A percentile compares a stretch with the other conserved stretches of the same genome.
phyloP scores from a whole-genome alignment of 192 early-diverging fungal genomes.

The Coemansia sp. region DNA sequence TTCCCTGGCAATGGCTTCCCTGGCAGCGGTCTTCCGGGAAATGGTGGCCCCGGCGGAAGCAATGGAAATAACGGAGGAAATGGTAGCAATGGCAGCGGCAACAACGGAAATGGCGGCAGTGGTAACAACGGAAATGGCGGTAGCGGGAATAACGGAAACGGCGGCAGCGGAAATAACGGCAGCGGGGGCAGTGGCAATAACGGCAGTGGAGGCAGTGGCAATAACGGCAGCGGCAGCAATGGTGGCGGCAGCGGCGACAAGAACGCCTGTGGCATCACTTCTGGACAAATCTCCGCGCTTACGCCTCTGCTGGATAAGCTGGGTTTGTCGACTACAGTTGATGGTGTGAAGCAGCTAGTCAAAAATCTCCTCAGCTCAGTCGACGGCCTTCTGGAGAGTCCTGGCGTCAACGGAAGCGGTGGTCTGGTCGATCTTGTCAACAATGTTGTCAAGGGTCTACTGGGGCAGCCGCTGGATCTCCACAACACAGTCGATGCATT shows the following conservation, averaged over 20 bases:
- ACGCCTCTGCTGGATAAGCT: conserved; percentile 49
- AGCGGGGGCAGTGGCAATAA: neutral
- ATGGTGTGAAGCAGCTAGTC: conserved; percentile 49
- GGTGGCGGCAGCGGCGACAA: conserved; percentile 8
- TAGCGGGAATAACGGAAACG: neutral
- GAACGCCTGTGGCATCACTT: conserved; percentile 41
- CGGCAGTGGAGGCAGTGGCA: conserved; percentile 5
- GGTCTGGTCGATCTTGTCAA: conserved; percentile 35
- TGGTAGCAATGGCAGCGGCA: neutral
- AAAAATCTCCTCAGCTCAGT: conserved; percentile 28
- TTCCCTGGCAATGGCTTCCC: neutral
- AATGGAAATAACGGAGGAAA: conserved; percentile 9
- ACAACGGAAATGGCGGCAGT: neutral
- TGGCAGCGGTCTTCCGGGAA: conserved; percentile 2
- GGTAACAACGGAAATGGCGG: neutral
- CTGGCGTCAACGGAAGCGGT: conserved; percentile 27
- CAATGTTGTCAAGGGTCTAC: conserved; percentile 42
- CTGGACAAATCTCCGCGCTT: conserved; percentile 41
- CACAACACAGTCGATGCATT: conserved; percentile 39
- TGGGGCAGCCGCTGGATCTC: conserved; percentile 30
- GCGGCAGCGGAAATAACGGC: neutral
- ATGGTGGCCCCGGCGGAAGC: neutral
- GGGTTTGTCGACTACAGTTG: conserved; percentile 36
- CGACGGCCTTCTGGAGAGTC: conserved; percentile 36
- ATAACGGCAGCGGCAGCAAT: neutral